Evolutionary conservation across 2,329 filamentous ascomycete genomes (phyloP).

Genomic region (Phialemoniopsis sp.): DNA sequence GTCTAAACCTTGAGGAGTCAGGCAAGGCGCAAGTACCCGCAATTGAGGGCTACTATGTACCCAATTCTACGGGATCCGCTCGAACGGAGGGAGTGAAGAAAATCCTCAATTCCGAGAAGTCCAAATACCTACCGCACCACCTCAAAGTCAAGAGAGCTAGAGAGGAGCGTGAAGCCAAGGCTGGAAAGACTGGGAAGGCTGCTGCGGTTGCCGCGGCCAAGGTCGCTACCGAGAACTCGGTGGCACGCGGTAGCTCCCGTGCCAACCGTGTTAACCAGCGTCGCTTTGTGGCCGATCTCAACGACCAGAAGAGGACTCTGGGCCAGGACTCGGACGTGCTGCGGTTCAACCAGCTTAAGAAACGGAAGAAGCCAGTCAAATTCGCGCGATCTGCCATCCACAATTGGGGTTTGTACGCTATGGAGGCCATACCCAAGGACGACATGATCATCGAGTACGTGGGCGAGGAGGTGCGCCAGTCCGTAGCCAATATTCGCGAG

Average conservation of each 20-base stretch:
- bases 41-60: conserved; percentile 74
- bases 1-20: conserved; percentile 42
- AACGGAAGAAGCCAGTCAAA: conserved; percentile 98
- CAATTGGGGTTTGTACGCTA: conserved; percentile 96
- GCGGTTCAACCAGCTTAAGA: conserved; percentile 98
- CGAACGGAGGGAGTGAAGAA: conserved; percentile 92
- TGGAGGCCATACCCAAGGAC: conserved; percentile 94
- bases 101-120: conserved; percentile 96
- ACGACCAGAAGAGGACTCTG: conserved; percentile 85
- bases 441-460: conserved; percentile 99
- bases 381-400: conserved; percentile 97
- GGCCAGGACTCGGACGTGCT: conserved; percentile 85
- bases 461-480: conserved; percentile 93
- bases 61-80: conserved; percentile 79
- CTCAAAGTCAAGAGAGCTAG: conserved; percentile 91
- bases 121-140: conserved; percentile 94
- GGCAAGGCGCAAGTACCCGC: conserved; percentile 12
- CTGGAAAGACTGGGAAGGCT: conserved; percentile 56
- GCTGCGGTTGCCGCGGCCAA: conserved; percentile 68
- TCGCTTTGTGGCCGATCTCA: conserved; percentile 88
- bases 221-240: conserved; percentile 72
- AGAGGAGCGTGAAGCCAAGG: conserved; percentile 82
- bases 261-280: conserved; percentile 95
- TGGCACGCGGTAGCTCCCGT: conserved; percentile 84
- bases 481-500: conserved; percentile 95